These are phyloP conservation scores for Venturia carpophila DNA, from an alignment of 2,329 filamentous ascomycete genomes.

Conservation along the genomic window DNA sequence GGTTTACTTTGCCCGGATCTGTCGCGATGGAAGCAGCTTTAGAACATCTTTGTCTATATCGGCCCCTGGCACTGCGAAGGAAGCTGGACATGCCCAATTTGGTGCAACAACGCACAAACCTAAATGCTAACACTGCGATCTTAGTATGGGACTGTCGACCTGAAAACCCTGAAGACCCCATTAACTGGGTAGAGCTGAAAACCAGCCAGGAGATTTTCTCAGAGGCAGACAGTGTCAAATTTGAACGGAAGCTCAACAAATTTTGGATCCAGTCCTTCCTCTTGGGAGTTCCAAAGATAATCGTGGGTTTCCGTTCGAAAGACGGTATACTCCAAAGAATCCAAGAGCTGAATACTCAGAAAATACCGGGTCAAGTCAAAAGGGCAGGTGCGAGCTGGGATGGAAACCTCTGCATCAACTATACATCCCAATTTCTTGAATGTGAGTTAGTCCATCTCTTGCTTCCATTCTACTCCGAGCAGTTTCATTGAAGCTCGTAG, in stretches of 20 bases:
- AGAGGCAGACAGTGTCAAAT: conserved; percentile 62
- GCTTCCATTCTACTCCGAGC: neutral
- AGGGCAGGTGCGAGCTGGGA: conserved; percentile 68
- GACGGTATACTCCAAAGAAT: conserved; percentile 63
- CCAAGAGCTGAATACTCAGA: conserved; percentile 71
- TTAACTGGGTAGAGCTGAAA: conserved; percentile 93
- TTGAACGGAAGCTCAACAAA: conserved; percentile 84
- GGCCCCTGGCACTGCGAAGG: neutral
- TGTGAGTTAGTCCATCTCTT: conserved; percentile 47
- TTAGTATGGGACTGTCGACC: conserved; percentile 77
- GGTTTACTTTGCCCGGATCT: neutral
- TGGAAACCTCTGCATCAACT: conserved; percentile 89
- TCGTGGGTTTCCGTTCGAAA: conserved; percentile 77
- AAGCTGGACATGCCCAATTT: neutral
- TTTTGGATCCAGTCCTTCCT: conserved; percentile 97
- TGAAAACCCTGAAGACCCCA: conserved; percentile 60
- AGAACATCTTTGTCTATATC: neutral
- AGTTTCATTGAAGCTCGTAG: too few species aligned
- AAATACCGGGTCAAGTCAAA: conserved; percentile 69
- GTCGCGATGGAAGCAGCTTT: neutral
- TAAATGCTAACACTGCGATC: conserved; percentile 9
- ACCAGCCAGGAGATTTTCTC: conserved; percentile 52
- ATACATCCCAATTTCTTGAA: conserved; percentile 67
- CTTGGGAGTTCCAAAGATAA: conserved; percentile 82
- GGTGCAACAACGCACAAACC: neutral